Conservation (phyloP, 768 basidiomycete species). For the Mycena latifolia region DNA sequence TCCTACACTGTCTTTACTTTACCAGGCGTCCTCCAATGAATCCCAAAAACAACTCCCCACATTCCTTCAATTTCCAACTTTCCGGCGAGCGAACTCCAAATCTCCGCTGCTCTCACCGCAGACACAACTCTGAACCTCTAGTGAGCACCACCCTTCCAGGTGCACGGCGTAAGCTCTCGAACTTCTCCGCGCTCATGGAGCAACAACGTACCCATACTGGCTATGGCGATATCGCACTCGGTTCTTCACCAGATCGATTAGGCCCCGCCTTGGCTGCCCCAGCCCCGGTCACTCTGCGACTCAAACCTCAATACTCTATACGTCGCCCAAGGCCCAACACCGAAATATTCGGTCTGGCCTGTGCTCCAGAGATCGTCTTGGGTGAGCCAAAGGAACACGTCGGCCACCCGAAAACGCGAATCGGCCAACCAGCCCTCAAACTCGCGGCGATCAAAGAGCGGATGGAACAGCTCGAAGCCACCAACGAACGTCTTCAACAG, state of each 20-base stretch:
- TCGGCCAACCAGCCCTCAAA: constrained; percentile 25
- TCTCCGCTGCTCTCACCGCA: constrained; percentile 15
- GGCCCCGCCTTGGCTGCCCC: neutral
- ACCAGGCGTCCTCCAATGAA: neutral
- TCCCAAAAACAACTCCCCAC: constrained; percentile 5
- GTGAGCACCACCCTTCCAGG: neutral
- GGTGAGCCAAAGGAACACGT: constrained; percentile 25
- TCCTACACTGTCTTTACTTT: constrained; percentile 1
- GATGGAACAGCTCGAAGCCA: constrained; percentile 42
- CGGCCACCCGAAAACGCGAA: constrained; percentile 22
- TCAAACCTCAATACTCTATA: constrained; percentile 27
- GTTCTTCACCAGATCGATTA: neutral
- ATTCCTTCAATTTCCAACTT: constrained; percentile 18
- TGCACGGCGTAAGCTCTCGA: neutral
- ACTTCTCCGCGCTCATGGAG: neutral
- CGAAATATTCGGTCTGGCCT: neutral
- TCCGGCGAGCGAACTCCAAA: neutral
- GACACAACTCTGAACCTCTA: constrained; percentile 23
- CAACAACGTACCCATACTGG: neutral
- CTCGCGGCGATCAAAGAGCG: constrained; percentile 30
- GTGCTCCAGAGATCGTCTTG: constrained; percentile 12
- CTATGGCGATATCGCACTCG: neutral
- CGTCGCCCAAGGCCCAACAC: constrained; percentile 25
- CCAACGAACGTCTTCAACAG: constrained; percentile 38
- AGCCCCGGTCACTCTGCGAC: neutral